Conservation (phyloP, 345 rosid genomes). For the Hibiscus trionum region DNA sequence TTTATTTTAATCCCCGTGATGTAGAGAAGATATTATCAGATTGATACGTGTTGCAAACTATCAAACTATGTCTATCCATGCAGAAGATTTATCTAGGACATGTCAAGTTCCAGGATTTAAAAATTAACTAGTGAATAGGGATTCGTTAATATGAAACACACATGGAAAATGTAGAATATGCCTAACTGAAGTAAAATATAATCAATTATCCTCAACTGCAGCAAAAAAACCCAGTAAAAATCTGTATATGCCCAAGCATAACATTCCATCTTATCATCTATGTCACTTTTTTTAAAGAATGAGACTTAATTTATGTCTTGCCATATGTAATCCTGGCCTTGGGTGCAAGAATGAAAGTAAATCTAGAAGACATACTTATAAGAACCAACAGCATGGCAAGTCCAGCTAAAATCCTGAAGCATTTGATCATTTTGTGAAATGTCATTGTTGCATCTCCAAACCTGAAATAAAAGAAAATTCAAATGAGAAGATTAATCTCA, state of each 20-base stretch:
- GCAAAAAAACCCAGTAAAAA: background rate
- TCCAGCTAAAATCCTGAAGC: conserved; percentile 59
- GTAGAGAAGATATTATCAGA: conserved; percentile 3
- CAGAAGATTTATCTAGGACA: background rate
- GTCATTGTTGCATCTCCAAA: conserved; percentile 58
- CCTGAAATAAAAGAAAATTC: conserved; percentile 29
- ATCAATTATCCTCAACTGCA: background rate
- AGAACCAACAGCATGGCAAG: conserved; percentile 84
- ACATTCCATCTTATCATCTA: background rate
- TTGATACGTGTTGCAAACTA: background rate
- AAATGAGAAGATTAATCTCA: conserved; percentile 2
- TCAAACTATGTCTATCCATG: background rate
- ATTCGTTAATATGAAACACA: background rate
- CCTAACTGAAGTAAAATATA: background rate
- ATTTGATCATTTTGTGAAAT: conserved; percentile 30
- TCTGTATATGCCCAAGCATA: background rate
- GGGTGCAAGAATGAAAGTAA: background rate
- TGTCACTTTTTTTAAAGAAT: background rate
- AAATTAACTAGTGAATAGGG: background rate
- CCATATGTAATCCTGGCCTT: background rate
- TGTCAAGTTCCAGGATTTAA: background rate
- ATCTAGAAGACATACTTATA: conserved; percentile 51
- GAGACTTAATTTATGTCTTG: background rate
- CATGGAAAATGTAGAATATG: background rate
- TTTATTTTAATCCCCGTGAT: background rate